phyloP scores from a whole-genome alignment of 331 rosid species.

The Dryas integrifolia region DNA sequence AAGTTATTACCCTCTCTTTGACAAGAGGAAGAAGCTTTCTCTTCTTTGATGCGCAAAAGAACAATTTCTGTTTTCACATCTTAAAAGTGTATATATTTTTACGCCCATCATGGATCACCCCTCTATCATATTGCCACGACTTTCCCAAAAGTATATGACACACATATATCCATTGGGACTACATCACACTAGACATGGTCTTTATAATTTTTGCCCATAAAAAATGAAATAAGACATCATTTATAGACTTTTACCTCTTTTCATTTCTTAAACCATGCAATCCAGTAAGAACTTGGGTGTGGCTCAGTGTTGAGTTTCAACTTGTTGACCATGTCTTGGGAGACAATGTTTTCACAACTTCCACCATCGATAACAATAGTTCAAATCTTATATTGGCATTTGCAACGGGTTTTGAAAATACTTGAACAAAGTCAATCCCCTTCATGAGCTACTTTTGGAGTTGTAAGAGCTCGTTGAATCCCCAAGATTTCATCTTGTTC shows the following conservation, averaged over 20 bases:
- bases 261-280: neutral
- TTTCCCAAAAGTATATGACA: neutral
- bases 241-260: too few species aligned
- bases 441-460: neutral
- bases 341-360: constrained; percentile 3
- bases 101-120: neutral
- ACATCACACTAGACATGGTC: neutral
- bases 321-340: neutral
- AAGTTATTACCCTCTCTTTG: neutral
- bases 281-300: neutral
- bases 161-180: neutral
- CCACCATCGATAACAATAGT: neutral
- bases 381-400: neutral
- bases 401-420: neutral
- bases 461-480: neutral
- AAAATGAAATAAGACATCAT: neutral
- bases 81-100: neutral
- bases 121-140: neutral
- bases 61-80: neutral
- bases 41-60: neutral
- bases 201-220: neutral
- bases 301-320: neutral
- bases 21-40: too few species aligned
- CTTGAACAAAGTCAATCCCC: neutral
- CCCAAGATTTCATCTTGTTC: neutral